Evolutionary conservation across 2,329 filamentous ascomycete species (phyloP), one percentile per base, ranked within the genome.

Genomic region (Metarhizium anisopliae): DNA sequence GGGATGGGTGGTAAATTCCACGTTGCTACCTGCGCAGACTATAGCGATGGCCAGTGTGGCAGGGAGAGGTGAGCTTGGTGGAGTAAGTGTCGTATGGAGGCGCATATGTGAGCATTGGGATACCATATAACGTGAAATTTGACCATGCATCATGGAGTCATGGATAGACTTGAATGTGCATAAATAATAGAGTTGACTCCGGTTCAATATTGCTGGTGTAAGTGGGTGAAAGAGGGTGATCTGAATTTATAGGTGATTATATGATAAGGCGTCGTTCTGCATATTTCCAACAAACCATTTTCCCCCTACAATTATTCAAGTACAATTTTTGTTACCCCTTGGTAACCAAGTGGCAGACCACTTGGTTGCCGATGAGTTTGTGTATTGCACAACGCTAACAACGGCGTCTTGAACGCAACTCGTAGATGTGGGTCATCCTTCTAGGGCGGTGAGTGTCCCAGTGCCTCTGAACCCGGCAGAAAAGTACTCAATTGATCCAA

Each of bases 1-100:
- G 82, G 5, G 83, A 86, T 59, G 82, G 81, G 7, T 87, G 84
- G 84, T 84, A 70, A 47, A 30, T 16, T 10, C 5, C 40, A 30
- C 7, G 13, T n/a, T 18, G 43, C 13, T 16, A n/a, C 38, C 14
- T 40, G 38, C 13, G 11, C 38, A 40, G 14, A 40, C 38, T 6
- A 40, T 16, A 16, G 14, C 38, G 5, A 11, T 16, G 38, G 13
- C 38, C 2, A 16, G 38, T 16, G 38, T 14, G 38, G 14, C 38
- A 14, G 14, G 38, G 38, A 40, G 2, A 35, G 32, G 32, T 35
- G 10, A 35, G 32, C 32, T 35, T 35, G 7, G 25, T 25, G 4
- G 32, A 11, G 32, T 11, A 35, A 35, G 10, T 11, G 32, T 35
- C 32, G 32, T 8, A 35, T 11, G 6, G 32, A 35, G 55, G 42